Percentiles rank a stretch among this genome's conserved stretches.
Conservation (phyloP, 2,329 filamentous ascomycete species). For the Herpotrichia juniperi region DNA sequence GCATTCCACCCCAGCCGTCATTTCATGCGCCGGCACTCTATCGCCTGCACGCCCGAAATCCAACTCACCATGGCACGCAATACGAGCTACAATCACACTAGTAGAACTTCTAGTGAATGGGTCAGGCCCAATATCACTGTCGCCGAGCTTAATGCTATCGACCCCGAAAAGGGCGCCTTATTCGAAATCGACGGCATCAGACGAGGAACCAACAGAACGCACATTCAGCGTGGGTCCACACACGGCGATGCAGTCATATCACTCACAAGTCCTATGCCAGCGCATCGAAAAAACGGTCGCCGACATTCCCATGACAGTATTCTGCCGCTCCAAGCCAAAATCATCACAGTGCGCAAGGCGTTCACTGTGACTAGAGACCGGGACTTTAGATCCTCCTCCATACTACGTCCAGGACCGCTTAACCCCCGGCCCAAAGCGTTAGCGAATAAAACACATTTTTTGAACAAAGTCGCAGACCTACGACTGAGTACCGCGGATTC, state of each 20-base stretch:
- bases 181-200: not conserved
- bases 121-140: not conserved
- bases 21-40: not conserved
- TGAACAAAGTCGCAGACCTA: no score
- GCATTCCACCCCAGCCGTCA: not conserved
- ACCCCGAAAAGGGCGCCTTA: not conserved
- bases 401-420: no score
- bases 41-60: not conserved
- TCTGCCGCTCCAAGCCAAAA: not conserved
- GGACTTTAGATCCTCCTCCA: no score
- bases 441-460: not conserved
- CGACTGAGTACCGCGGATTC: no score
- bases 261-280: no score
- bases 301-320: not conserved
- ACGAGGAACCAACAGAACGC: not conserved
- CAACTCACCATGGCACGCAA: not conserved
- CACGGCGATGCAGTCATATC: not conserved
- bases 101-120: not conserved
- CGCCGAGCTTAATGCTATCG: not conserved
- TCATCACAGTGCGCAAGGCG: not conserved
- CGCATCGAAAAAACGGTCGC: not conserved
- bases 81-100: not conserved
- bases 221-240: not conserved
- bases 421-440: not conserved
- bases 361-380: not conserved